Conservation (phyloP, 371 early-diverging fungal species). For the Apophysomyces ossiformis region DNA sequence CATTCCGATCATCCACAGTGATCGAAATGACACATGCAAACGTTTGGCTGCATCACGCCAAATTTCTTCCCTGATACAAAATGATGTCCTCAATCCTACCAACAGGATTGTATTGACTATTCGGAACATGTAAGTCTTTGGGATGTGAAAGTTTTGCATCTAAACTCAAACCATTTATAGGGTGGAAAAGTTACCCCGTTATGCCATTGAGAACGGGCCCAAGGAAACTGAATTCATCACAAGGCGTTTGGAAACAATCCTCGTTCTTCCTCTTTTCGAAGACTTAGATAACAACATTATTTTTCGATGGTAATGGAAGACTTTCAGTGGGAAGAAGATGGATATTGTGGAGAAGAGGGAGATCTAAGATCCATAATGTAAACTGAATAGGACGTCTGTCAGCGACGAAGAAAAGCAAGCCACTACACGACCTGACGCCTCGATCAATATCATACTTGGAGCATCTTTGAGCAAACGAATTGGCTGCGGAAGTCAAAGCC, state of each 20-base stretch:
- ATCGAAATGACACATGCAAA: no score
- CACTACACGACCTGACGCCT: constrained; percentile 27
- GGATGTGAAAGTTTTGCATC: constrained; percentile 1
- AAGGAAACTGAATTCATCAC: constrained; percentile 26
- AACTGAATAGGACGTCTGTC: constrained; percentile 24
- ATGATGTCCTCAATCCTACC: no score
- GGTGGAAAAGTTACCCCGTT: constrained; percentile 20
- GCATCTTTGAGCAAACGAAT: constrained; percentile 19
- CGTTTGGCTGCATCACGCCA: no score
- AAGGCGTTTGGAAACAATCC: constrained; percentile 16
- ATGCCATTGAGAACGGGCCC: constrained; percentile 21
- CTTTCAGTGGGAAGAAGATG: background rate
- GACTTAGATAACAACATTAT: constrained; percentile 10
- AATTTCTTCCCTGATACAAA: no score
- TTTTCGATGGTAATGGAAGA: constrained; percentile 16
- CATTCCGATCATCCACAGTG: no score
- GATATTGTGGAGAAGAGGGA: background rate
- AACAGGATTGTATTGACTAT: constrained; percentile 9
- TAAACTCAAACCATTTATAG: constrained; percentile 22
- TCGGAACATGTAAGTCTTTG: constrained; percentile 14
- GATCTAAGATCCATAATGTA: background rate
- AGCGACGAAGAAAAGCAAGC: no score
- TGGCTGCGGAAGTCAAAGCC: constrained; percentile 29
- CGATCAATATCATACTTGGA: constrained; percentile 26
- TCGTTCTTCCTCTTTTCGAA: constrained; percentile 17